A percentile compares a stretch with the other conserved stretches of the same genome.
These are phyloP conservation scores for Penicillium samsonianum DNA, from an alignment of 495 filamentous ascomycete species.

Conservation along the genomic window DNA sequence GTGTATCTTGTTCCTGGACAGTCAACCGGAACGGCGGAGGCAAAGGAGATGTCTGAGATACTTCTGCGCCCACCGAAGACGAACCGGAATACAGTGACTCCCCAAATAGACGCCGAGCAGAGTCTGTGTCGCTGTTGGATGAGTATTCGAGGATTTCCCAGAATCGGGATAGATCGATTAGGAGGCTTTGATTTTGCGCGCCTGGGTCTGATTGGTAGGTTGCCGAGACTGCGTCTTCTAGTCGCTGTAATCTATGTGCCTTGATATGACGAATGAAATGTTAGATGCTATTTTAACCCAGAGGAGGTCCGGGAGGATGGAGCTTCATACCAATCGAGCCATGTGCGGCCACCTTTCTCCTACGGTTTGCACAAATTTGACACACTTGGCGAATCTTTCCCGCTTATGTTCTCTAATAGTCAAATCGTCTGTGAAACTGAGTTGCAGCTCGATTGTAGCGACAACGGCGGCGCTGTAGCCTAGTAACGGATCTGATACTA, in stretches of 20 bases:
- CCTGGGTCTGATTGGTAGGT: slow-evolving; percentile 44
- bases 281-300: not conserved
- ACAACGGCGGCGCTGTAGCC: slow-evolving; percentile 53
- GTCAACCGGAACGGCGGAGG: slow-evolving; percentile 46
- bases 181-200: slow-evolving; percentile 45
- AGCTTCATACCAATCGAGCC: slow-evolving; percentile 41
- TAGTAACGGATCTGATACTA: slow-evolving; percentile 48
- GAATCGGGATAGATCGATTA: slow-evolving; percentile 52
- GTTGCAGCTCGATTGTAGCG: slow-evolving; percentile 52
- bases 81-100: slow-evolving; percentile 37
- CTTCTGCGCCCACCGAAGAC: slow-evolving; percentile 32
- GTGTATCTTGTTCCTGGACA: slow-evolving; percentile 23
- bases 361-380: slow-evolving; percentile 45
- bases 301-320: not conserved
- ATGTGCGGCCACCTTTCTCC: slow-evolving; percentile 50
- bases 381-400: slow-evolving; percentile 47
- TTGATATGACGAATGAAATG: slow-evolving; percentile 7
- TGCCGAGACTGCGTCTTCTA: slow-evolving; percentile 49
- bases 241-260: slow-evolving; percentile 44
- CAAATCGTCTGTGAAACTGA: slow-evolving; percentile 46
- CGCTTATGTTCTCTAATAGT: slow-evolving; percentile 44
- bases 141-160: slow-evolving; percentile 55
- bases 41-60: slow-evolving; percentile 47
- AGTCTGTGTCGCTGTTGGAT: slow-evolving; percentile 44
- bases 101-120: slow-evolving; percentile 44